Evolutionary conservation across 1,139 yeast species (phyloP), one percentile per base, ranked within the genome.

Genomic region (Citeromyces hawaiiensis): DNA sequence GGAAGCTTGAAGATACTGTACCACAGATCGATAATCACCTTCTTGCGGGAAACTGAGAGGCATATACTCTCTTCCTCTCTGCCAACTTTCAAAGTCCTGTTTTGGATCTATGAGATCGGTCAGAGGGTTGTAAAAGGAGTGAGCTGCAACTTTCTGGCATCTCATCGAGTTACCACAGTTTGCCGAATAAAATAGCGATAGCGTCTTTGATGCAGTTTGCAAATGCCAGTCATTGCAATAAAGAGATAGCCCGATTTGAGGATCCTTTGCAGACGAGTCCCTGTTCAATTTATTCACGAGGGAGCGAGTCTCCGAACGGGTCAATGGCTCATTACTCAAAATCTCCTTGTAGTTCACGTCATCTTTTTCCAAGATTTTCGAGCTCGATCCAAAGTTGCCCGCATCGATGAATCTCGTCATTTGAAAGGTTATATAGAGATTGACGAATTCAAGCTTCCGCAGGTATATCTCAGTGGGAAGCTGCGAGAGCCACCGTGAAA

Each of bases 61-160:
- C 17, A 10, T 17, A 14, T 5, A 13, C 34, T 5, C 17, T 16
- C 13, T 27, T 10, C 35, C 33, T 11, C 35, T 21, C 40, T 81
- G 85, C 97, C 97, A 88, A 0, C 72, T 65, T 48, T 83, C 94
- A 57, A 82, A 91, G 56, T 91, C 98, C 45, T 75, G 68, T 42
- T 68, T 72, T 30, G 83, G 68, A 50, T 83, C 83, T 19, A 86
- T 76, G 55, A 68, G 83, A 55, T 91, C 97, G 2, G 83, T 80
- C 58, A 87, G 63, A 3, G 83, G 70, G 53, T 88, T 88, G 61
- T 88, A 91, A 50, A 87, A 91, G 1, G 60, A 50, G 11, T 76
- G 68, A 4, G 66, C 61, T 0, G 78, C 70, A 1, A 75, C 49
- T 37, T 60, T 64, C 19, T 48, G 42, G 40, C 49, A 45, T 16